A percentile compares a stretch with the other conserved stretches of the same genome.
Conservation (phyloP, 768 basidiomycete species). For the Leccinum obscurum region DNA sequence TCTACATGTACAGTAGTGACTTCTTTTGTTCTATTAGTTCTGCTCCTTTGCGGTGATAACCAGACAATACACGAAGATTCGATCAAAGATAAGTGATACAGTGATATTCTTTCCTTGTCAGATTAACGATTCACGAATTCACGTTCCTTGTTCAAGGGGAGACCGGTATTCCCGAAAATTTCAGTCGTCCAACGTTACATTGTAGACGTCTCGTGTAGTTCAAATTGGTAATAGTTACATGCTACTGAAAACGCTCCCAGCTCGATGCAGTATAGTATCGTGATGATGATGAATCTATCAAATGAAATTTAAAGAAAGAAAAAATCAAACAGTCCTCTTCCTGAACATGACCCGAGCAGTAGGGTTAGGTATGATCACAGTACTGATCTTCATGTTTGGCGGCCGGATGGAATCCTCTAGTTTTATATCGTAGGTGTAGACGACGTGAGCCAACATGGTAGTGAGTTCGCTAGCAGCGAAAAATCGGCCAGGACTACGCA, state of each 20-base stretch:
- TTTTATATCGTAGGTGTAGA: neutral
- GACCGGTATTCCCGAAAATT: no score
- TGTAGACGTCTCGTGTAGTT: no score
- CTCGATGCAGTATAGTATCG: neutral
- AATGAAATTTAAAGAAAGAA: neutral
- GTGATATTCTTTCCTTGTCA: no score
- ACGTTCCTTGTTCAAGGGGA: no score
- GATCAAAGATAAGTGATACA: no score
- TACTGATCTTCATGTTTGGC: neutral
- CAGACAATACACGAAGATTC: no score
- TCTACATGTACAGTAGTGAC: no score
- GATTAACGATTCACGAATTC: no score
- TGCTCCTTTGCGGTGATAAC: no score
- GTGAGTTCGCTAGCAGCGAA: neutral
- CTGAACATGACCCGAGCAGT: neutral
- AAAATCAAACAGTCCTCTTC: neutral
- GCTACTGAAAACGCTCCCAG: neutral
- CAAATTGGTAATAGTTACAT: neutral
- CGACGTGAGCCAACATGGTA: neutral
- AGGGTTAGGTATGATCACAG: neutral
- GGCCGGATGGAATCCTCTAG: neutral
- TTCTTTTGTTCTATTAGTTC: no score
- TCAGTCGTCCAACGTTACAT: no score
- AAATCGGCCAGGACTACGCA: neutral
- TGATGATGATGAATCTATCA: neutral